A percentile compares a stretch with the other conserved stretches of the same genome.
Evolutionary conservation across 306 rosid genomes (phyloP).

Genomic region (Erythrophleum fordii): DNA sequence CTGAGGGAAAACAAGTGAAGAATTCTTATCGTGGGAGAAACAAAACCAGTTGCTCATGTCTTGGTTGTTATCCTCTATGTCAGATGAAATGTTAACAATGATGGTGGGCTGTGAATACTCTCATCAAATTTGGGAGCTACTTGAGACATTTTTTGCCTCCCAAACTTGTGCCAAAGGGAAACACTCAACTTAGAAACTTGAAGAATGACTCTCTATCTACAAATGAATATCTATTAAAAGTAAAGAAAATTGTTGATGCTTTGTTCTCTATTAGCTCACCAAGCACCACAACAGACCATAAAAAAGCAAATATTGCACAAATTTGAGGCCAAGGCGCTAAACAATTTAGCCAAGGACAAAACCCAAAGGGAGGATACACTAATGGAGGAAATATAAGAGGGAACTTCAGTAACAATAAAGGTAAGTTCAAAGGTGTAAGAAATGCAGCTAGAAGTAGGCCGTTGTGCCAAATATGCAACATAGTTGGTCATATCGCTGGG

Average conservation of each 20-base stretch:
- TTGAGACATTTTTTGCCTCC: background rate
- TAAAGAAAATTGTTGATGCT: background rate
- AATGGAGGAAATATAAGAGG: too few relatives aligned
- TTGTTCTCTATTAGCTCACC: background rate
- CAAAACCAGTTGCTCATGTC: background rate
- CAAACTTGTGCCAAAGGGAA: background rate
- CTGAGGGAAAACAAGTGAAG: background rate
- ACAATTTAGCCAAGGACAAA: background rate
- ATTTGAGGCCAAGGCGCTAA: too few relatives aligned
- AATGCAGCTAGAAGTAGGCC: background rate
- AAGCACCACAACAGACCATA: background rate
- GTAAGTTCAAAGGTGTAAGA: background rate
- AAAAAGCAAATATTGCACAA: background rate
- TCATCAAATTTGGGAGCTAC: background rate
- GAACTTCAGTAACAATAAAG: background rate
- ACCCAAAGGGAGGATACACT: too few relatives aligned
- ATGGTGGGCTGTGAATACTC: background rate
- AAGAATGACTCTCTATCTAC: background rate
- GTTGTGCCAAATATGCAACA: background rate
- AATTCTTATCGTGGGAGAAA: background rate
- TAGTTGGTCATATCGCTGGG: background rate
- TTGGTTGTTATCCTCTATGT: background rate
- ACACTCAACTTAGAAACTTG: background rate
- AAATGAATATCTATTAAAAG: background rate
- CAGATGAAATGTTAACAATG: fast-evolving